Evolutionary conservation across 148 eudicot species (phyloP).

Genomic region (Amaranthus cruentus): DNA sequence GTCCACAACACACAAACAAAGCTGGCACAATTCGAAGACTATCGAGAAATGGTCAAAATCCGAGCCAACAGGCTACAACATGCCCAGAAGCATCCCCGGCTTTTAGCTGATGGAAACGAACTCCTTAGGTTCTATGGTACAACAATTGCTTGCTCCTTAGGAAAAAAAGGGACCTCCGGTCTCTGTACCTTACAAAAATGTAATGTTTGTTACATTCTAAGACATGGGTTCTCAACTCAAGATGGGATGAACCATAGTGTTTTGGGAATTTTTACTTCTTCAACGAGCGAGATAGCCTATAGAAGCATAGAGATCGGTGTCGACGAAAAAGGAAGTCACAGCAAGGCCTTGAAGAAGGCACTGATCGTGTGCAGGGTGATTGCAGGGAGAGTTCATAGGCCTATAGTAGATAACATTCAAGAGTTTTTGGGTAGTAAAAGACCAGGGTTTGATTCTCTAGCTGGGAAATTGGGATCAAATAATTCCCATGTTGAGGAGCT

Average conservation of each 20-base stretch:
- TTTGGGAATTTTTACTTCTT: conserved; percentile 56
- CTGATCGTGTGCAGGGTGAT: conserved; percentile 70
- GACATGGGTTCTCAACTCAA: conserved; percentile 46
- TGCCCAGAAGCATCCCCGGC: conserved; percentile 55
- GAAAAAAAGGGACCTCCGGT: conserved; percentile 40
- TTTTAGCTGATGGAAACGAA: conserved; percentile 82
- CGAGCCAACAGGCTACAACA: conserved; percentile 41
- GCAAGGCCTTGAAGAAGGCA: conserved; percentile 30
- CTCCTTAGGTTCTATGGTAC: conserved; percentile 69
- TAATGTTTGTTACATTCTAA: conserved; percentile 40
- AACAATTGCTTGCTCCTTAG: conserved; percentile 54
- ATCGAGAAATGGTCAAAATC: conserved; percentile 61
- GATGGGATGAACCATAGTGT: conserved; percentile 22
- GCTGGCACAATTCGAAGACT: conserved; percentile 62
- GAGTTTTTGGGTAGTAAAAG: conserved; percentile 29
- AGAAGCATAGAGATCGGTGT: conserved; percentile 27
- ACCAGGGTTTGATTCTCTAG: conserved; percentile 66
- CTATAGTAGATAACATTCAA: conserved; percentile 35
- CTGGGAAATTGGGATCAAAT: conserved; percentile 48
- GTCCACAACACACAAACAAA: conserved; percentile 67
- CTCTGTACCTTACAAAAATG: conserved; percentile 51
- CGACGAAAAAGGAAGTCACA: neutral
- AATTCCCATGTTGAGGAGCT: conserved; percentile 56
- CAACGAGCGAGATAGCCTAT: conserved; percentile 52
- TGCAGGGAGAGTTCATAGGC: conserved; percentile 74